phyloP scores from a whole-genome alignment of 2,329 filamentous ascomycete genomes.

The Huntiella decipiens region DNA sequence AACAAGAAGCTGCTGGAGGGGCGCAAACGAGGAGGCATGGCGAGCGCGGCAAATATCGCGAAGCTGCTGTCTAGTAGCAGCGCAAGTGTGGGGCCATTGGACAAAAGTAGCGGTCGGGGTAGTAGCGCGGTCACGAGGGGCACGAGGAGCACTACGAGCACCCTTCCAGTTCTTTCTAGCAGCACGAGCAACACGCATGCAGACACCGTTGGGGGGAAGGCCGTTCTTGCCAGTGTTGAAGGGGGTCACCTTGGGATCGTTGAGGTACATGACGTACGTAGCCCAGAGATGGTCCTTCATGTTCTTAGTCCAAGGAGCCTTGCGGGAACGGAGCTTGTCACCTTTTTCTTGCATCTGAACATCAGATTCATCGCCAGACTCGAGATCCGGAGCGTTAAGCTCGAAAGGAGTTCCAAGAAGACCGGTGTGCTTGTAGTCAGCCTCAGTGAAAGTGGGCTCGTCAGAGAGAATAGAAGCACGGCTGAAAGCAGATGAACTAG shows the following conservation, averaged over 20 bases:
- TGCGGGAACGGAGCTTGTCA: constrained; percentile 21
- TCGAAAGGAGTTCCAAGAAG: constrained; percentile 1
- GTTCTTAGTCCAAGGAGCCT: constrained; percentile 42
- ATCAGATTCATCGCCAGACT: constrained; percentile 4
- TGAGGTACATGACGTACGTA: constrained; percentile 43
- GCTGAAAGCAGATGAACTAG: constrained; percentile 37
- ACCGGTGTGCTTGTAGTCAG: constrained; percentile 18
- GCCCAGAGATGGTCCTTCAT: constrained; percentile 50
- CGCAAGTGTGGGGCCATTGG: constrained; percentile 45
- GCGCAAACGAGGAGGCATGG: constrained; percentile 25
- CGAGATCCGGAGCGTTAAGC: not conserved
- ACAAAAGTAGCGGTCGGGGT: constrained; percentile 4
- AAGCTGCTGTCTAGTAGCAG: constrained; percentile 41
- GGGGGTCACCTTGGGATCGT: constrained; percentile 48
- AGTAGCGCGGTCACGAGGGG: not conserved
- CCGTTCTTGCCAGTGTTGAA: constrained; percentile 44
- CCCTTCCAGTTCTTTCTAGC: constrained; percentile 49
- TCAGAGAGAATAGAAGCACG: constrained; percentile 37
- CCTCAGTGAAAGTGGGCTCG: constrained; percentile 33
- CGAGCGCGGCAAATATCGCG: constrained; percentile 42
- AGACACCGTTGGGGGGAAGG: constrained; percentile 46
- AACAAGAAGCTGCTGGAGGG: constrained; percentile 29
- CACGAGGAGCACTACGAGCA: constrained; percentile 21
- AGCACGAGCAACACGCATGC: constrained; percentile 44
- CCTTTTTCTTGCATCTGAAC: constrained; percentile 5